phyloP scores from a whole-genome alignment of 139 green algal species.

The Closterium sp. region DNA sequence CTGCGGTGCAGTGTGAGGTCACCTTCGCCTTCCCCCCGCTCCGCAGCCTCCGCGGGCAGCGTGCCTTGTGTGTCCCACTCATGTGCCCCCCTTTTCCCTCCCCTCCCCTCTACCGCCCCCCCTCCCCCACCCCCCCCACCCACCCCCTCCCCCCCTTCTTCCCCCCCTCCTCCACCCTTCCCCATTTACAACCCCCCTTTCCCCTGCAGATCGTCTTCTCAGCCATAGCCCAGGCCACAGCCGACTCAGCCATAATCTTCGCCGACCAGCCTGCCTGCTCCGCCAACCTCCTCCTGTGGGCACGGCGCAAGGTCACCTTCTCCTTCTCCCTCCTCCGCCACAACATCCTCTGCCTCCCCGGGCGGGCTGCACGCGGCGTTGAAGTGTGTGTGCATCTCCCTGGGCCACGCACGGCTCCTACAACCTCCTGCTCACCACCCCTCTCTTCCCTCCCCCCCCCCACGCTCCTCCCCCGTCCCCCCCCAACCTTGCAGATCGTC shows the following conservation, averaged over 20 bases:
- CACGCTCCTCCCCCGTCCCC: too few relatives aligned
- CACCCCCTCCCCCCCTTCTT: too few relatives aligned
- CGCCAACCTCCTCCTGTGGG: constrained; percentile 22
- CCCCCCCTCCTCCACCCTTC: too few relatives aligned
- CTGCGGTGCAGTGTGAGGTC: neutral
- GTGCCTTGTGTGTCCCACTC: too few relatives aligned
- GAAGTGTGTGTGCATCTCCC: constrained; percentile 16
- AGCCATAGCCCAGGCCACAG: too few relatives aligned
- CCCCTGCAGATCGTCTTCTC: neutral
- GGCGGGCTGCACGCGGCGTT: constrained; percentile 1
- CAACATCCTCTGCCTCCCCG: constrained; percentile 6
- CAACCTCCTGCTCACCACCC: too few relatives aligned
- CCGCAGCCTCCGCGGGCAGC: neutral
- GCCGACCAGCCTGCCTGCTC: neutral
- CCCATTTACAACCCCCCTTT: neutral
- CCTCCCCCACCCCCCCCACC: too few relatives aligned
- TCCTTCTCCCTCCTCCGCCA: neutral
- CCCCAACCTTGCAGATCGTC: constrained; percentile 18
- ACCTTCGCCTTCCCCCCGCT: neutral
- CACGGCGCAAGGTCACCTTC: neutral
- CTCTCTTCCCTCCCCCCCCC: too few relatives aligned
- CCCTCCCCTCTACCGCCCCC: too few relatives aligned
- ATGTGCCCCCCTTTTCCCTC: too few relatives aligned
- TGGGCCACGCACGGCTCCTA: too few relatives aligned
- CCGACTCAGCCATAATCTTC: constrained; percentile 10